These are phyloP conservation scores for Chlamydomonas asymmetrica DNA, from an alignment of 139 green algal species.

Conservation along the genomic window DNA sequence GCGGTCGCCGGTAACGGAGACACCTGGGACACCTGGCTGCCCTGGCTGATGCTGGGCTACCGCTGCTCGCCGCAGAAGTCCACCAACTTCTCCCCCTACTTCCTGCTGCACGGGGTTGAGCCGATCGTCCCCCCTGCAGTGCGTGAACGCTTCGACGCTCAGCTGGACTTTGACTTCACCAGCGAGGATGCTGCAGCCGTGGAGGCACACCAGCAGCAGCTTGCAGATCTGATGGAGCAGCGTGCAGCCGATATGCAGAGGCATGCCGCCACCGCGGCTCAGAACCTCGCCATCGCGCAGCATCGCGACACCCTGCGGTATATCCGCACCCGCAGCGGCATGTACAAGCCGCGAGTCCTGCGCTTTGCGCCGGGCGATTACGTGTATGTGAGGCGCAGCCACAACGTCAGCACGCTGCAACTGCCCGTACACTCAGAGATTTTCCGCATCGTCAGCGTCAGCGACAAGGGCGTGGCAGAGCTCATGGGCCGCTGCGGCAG, in stretches of 20 bases:
- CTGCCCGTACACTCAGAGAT: neutral
- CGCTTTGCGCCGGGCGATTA: conserved; percentile 12
- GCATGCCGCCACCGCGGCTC: neutral
- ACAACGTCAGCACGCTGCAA: neutral
- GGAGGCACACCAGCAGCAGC: neutral
- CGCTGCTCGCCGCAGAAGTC: conserved; percentile 17
- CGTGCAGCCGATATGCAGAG: too few species aligned
- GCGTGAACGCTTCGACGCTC: neutral
- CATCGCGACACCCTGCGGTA: neutral
- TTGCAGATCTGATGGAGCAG: neutral
- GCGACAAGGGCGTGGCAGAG: neutral
- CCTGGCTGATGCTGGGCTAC: conserved; percentile 36
- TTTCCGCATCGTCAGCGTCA: neutral
- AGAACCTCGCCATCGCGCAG: conserved; percentile 34
- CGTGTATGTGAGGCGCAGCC: conserved; percentile 3
- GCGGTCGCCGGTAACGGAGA: neutral
- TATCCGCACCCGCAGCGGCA: neutral
- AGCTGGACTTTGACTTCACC: conserved; percentile 16
- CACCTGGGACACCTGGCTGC: conserved; percentile 17
- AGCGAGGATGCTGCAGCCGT: neutral
- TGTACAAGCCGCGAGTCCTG: neutral
- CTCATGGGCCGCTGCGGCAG: neutral
- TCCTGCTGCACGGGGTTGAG: conserved; percentile 15
- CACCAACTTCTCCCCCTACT: conserved; percentile 17
- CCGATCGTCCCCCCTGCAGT: conserved; percentile 26